Conservation (phyloP, 2,329 filamentous ascomycete genomes). For the Knoxdaviesia proteae region DNA sequence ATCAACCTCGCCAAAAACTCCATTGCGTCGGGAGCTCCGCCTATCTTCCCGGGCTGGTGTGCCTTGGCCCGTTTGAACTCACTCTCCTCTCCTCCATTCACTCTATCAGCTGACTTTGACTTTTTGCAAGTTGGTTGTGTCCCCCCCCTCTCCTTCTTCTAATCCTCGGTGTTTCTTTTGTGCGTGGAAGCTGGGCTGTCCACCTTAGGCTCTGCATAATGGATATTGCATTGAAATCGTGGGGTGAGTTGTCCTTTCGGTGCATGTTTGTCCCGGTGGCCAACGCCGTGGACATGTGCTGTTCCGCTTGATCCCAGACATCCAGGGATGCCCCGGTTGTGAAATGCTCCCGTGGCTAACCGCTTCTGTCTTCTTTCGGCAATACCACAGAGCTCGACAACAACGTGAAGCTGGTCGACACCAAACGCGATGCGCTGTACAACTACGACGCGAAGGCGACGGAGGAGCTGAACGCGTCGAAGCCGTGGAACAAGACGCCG, state of each 20-base stretch:
- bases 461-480: slow-evolving; percentile 38
- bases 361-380: not conserved
- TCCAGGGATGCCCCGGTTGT: no score
- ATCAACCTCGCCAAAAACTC: no score
- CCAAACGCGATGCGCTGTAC: slow-evolving; percentile 79
- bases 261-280: not conserved
- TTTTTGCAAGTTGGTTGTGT: no score
- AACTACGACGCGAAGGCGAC: slow-evolving; percentile 52
- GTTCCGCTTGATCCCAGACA: no score
- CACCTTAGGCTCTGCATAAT: slow-evolving; percentile 4
- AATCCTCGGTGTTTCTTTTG: no score
- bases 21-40: no score
- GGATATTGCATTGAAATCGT: slow-evolving; percentile 10
- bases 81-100: no score
- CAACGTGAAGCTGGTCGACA: slow-evolving; percentile 63
- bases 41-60: no score
- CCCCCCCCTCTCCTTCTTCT: no score
- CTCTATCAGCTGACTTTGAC: no score
- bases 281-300: not conserved
- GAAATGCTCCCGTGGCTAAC: not conserved
- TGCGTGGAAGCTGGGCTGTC: no score
- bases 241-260: slow-evolving; percentile 7
- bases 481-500: slow-evolving; percentile 60
- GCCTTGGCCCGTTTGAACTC: no score
- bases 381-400: slow-evolving; percentile 59